A percentile compares a stretch with the other conserved stretches of the same genome.
phyloP scores from a whole-genome alignment of 129 eudicot genomes.

The Tanacetum coccineum region DNA sequence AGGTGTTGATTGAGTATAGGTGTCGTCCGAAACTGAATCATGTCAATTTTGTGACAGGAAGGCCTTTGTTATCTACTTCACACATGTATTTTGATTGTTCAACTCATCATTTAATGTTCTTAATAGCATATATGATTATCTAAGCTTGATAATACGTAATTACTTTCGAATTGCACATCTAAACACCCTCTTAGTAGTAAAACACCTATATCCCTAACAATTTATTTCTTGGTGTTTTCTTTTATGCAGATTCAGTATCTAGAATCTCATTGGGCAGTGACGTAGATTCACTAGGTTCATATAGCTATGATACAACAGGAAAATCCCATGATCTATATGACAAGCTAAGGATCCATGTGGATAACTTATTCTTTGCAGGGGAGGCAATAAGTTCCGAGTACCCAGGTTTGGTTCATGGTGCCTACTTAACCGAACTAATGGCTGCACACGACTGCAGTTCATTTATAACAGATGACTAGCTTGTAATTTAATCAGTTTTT shows the following conservation, averaged over 20 bases:
- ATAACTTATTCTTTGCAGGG: slow-evolving; percentile 95
- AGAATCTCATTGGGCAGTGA: slow-evolving; percentile 93
- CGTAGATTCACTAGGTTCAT: slow-evolving; percentile 73
- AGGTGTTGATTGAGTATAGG: too few species aligned
- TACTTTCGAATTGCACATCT: neutral
- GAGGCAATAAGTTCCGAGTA: slow-evolving; percentile 80
- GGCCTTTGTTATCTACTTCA: too few species aligned
- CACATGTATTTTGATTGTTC: too few species aligned
- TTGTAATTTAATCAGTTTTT: too few species aligned
- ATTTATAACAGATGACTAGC: too few species aligned
- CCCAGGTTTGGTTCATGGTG: slow-evolving; percentile 98
- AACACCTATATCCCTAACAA: neutral
- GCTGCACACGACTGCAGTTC: slow-evolving; percentile 98
- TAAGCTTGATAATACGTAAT: too few species aligned
- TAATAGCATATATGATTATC: too few species aligned
- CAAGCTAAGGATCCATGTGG: slow-evolving; percentile 82
- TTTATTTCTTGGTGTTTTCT: neutral
- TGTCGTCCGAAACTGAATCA: too few species aligned
- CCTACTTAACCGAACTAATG: slow-evolving; percentile 85
- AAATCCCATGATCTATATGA: slow-evolving; percentile 92
- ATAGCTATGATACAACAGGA: slow-evolving; percentile 85
- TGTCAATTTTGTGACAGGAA: too few species aligned
- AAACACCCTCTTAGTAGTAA: neutral
- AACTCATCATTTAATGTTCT: too few species aligned
- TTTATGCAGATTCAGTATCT: slow-evolving; percentile 71